Percentiles rank a stretch among this genome's conserved stretches.
Conservation (phyloP, 1,139 yeast genomes). For the Yarrowia galli region DNA sequence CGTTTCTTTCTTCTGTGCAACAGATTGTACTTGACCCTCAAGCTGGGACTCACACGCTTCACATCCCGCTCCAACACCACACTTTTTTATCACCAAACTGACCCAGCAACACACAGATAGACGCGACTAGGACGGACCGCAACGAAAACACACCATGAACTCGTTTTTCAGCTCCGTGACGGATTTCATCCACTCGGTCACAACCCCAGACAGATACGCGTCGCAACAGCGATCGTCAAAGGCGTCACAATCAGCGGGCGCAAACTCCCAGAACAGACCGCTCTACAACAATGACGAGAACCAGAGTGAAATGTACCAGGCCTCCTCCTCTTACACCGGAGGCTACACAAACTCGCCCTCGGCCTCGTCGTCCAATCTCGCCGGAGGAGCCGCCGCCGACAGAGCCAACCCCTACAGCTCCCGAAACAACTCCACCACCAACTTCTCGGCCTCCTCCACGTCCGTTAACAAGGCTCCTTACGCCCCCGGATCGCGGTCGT, state of each 20-base stretch:
- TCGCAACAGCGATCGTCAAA: constrained; percentile 31
- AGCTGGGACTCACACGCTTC: constrained; percentile 20
- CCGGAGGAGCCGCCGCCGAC: constrained; percentile 38
- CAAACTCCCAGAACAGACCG: constrained; percentile 29
- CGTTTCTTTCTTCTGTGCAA: constrained; percentile 28
- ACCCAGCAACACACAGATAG: constrained; percentile 7
- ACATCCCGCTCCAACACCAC: constrained; percentile 6
- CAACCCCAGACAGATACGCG: constrained; percentile 66
- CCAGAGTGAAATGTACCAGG: constrained; percentile 37
- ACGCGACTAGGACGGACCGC: background rate
- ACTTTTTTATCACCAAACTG: background rate
- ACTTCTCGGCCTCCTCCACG: constrained; percentile 44
- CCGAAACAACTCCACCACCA: constrained; percentile 42
- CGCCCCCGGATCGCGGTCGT: constrained; percentile 52
- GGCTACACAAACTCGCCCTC: constrained; percentile 33
- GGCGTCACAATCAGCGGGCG: constrained; percentile 28
- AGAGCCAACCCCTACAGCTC: constrained; percentile 42
- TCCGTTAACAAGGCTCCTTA: constrained; percentile 50
- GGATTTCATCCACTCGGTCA: constrained; percentile 65
- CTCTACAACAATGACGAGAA: constrained; percentile 38
- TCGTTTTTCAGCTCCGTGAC: constrained; percentile 50
- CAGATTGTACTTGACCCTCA: constrained; percentile 26
- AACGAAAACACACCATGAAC: constrained; percentile 45
- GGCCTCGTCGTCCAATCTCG: constrained; percentile 42
- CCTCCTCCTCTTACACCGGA: constrained; percentile 34